A percentile compares a stretch with the other conserved stretches of the same genome.
Evolutionary conservation across 108 stramenopile species (phyloP).

Genomic region (Pseudonitzschia multistriata): DNA sequence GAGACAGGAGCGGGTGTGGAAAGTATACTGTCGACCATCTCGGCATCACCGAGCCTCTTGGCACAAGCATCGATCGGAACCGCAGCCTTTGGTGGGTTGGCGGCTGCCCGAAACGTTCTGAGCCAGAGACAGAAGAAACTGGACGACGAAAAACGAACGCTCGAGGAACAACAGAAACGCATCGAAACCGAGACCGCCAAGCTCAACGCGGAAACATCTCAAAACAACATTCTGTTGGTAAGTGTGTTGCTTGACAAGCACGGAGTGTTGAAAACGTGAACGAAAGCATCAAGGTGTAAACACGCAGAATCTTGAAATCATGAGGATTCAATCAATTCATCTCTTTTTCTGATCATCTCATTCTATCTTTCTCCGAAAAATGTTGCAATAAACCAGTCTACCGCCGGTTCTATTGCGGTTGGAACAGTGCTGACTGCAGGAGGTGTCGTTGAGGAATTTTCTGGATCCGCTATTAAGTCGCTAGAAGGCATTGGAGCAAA

Average conservation of each 20-base stretch:
- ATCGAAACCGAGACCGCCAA: conserved; percentile 7
- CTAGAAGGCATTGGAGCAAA: background rate
- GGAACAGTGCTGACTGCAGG: background rate
- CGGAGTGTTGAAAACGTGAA: background rate
- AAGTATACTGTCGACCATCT: background rate
- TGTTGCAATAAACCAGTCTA: background rate
- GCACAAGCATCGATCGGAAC: background rate
- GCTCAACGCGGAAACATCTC: background rate
- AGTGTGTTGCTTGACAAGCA: background rate
- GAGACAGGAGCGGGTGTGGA: background rate
- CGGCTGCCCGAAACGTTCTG: background rate
- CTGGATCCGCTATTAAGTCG: background rate
- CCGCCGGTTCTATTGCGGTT: conserved; percentile 6
- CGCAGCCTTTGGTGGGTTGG: conserved; percentile 6
- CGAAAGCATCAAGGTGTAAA: background rate
- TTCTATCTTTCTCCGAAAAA: background rate
- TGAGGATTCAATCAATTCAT: background rate
- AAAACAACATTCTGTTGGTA: conserved; percentile 8
- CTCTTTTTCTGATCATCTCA: background rate
- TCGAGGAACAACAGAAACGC: conserved; percentile 13
- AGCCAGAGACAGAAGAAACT: conserved; percentile 11
- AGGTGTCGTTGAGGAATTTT: conserved; percentile 1
- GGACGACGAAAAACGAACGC: conserved; percentile 6
- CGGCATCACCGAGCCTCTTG: background rate
- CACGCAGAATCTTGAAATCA: background rate